Evolutionary conservation across 176 grass and related monocot genomes (phyloP), one percentile per base, ranked within the genome.

Genomic region (Raddia guianensis): DNA sequence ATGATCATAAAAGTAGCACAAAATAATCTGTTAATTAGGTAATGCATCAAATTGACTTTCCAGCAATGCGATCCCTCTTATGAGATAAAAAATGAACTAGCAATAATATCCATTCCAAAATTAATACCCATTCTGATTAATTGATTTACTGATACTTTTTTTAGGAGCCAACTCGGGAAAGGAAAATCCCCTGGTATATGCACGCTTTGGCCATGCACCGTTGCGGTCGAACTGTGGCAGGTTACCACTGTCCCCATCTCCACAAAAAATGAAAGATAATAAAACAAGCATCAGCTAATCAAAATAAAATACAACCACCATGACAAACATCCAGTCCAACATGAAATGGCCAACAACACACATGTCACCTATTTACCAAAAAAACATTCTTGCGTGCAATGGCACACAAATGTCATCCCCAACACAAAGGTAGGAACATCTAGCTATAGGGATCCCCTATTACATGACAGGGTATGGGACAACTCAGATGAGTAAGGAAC

Each of bases 401-500:
- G 37, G 37, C 37, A 40, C 37, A 40, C 37, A 40, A 1, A 40
- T 40, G 37, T 5, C 37, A 40, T 27, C 37, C 37, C 37, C 37
- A 40, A 40, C 55, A 51, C 49, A 75, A 53, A 80, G 40, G 37
- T 56, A 68, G 7, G 27, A 73, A 50, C 27, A 75, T 60, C 59
- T 51, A 61, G 66, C 4, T 40, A 40, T 40, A 40, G 1, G 37
- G 37, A 40, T 40, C 37, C 37, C 37, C 37, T 40, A 40, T 54
- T 60, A 67, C 12, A 68, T 6, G 12, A 45, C 16, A 32, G 21
- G 8, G 15, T 69, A 76, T 81, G 76, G 83, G 90, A 75, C 82
- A 93, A 82, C 70, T 93, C 90, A 96, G 93, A 96, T 92, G 88
- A 96, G 90, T 86, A 93, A 96, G 90, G 70, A 78, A 78, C 48